Evolutionary conservation across 176 grass and related monocot genomes (phyloP).

Genomic region (Bothriochloa decipiens): DNA sequence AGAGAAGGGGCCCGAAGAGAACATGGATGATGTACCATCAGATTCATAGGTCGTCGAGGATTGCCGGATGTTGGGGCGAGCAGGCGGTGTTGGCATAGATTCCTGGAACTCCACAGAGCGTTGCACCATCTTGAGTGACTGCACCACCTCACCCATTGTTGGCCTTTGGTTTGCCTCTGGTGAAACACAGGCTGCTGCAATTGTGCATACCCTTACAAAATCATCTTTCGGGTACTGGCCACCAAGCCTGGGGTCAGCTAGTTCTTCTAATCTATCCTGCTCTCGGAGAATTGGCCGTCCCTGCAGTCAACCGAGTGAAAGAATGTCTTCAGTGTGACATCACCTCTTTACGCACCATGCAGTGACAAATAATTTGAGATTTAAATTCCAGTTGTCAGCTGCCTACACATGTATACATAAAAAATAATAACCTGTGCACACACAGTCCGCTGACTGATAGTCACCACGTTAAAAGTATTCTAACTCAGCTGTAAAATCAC

Average conservation of each 20-base stretch:
- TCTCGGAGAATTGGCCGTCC: conserved; percentile 89
- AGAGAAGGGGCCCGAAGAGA: conserved; percentile 96
- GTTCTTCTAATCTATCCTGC: conserved; percentile 79
- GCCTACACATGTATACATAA: not conserved
- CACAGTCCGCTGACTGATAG: not conserved
- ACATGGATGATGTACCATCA: conserved; percentile 94
- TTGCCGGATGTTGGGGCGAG: conserved; percentile 57
- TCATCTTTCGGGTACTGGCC: conserved; percentile 87
- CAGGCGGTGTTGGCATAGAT: conserved; percentile 55
- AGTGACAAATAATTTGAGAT: not conserved
- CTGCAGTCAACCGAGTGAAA: conserved; percentile 41
- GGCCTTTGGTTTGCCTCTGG: conserved; percentile 91
- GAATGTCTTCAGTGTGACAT: conserved; percentile 3
- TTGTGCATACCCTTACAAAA: conserved; percentile 92
- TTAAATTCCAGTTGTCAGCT: not conserved
- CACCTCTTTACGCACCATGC: not conserved
- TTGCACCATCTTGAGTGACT: conserved; percentile 99
- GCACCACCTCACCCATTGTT: conserved; percentile 98
- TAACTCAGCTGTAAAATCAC: not conserved
- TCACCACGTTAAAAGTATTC: not conserved
- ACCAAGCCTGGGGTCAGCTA: conserved; percentile 72
- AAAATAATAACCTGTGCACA: not conserved
- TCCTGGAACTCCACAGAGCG: conserved; percentile 75
- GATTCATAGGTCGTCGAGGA: conserved; percentile 75
- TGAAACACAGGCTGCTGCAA: conserved; percentile 95